phyloP scores from a whole-genome alignment of 176 grass and related monocot species.

The Neostapfia colusana region DNA sequence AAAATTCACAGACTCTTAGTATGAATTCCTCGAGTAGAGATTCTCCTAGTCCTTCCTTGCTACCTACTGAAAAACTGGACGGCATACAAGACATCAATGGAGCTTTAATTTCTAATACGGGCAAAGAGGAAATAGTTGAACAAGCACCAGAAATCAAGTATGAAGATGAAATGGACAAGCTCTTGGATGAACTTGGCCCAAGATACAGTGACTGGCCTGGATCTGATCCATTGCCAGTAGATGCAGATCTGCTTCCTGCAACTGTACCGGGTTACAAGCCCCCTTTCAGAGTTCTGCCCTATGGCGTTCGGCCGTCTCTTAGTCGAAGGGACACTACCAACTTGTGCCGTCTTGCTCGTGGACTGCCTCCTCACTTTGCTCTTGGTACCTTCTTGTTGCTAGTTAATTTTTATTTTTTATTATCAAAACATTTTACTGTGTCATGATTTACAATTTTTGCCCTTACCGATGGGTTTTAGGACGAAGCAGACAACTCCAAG shows the following conservation, averaged over 20 bases:
- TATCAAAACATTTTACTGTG: neutral
- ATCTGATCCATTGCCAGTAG: constrained; percentile 69
- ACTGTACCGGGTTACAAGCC: constrained; percentile 67
- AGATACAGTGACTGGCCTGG: constrained; percentile 90
- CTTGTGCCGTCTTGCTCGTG: constrained; percentile 73
- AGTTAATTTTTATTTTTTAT: constrained; percentile 21
- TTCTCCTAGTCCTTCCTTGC: constrained; percentile 22
- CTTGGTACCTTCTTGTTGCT: constrained; percentile 60
- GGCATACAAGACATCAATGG: constrained; percentile 23
- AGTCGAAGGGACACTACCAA: constrained; percentile 65
- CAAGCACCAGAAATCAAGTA: constrained; percentile 62
- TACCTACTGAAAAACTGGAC: constrained; percentile 12
- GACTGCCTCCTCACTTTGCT: constrained; percentile 88
- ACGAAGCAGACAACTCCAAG: constrained; percentile 88
- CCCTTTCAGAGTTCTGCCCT: constrained; percentile 85
- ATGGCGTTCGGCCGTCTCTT: constrained; percentile 64
- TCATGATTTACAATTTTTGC: neutral
- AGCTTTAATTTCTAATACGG: constrained; percentile 31
- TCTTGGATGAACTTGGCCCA: constrained; percentile 81
- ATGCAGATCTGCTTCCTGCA: constrained; percentile 83
- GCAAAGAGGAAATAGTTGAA: constrained; percentile 38
- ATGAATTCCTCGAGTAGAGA: constrained; percentile 40
- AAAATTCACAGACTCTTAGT: constrained; percentile 39
- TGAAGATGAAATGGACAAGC: constrained; percentile 80
- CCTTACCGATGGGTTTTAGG: constrained; percentile 49